These are phyloP conservation scores for Tricholoma sp. DNA, from an alignment of 768 basidiomycete species.

Conservation along the genomic window DNA sequence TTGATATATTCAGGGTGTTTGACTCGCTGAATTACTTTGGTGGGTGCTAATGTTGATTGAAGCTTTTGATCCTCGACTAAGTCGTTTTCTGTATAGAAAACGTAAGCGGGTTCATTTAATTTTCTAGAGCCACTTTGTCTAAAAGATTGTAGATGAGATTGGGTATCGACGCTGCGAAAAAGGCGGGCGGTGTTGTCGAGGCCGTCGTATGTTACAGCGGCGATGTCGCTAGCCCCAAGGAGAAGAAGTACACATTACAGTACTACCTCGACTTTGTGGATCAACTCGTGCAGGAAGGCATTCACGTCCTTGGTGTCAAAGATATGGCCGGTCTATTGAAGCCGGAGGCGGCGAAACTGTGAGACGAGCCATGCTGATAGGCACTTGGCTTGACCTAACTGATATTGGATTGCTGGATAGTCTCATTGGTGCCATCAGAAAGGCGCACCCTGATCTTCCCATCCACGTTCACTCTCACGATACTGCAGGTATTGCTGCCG, in stretches of 20 bases:
- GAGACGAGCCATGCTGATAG: constrained; percentile 21
- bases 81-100: constrained; percentile 49
- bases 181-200: constrained; percentile 97
- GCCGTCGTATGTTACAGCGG: constrained; percentile 98
- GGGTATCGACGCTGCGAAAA: constrained; percentile 99
- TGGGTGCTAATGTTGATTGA: constrained; percentile 18
- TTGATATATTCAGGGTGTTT: constrained; percentile 99
- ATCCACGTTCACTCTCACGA: constrained; percentile 99
- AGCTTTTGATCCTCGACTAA: constrained; percentile 1
- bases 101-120: constrained; percentile 33
- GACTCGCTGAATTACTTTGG: constrained; percentile 99
- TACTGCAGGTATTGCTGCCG: constrained; percentile 95
- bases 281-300: constrained; percentile 88
- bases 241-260: constrained; percentile 94
- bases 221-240: constrained; percentile 90
- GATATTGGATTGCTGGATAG: constrained; percentile 31
- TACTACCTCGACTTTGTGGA: constrained; percentile 97
- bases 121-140: neutral
- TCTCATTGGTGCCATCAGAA: constrained; percentile 89
- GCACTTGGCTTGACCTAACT: neutral
- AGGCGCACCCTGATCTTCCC: constrained; percentile 94
- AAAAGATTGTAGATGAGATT: constrained; percentile 75
- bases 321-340: constrained; percentile 98
- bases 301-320: constrained; percentile 96
- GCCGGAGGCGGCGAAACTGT: constrained; percentile 91